These are phyloP conservation scores for Candida arabinofermentans DNA, from an alignment of 805 yeast species.

Conservation along the genomic window DNA sequence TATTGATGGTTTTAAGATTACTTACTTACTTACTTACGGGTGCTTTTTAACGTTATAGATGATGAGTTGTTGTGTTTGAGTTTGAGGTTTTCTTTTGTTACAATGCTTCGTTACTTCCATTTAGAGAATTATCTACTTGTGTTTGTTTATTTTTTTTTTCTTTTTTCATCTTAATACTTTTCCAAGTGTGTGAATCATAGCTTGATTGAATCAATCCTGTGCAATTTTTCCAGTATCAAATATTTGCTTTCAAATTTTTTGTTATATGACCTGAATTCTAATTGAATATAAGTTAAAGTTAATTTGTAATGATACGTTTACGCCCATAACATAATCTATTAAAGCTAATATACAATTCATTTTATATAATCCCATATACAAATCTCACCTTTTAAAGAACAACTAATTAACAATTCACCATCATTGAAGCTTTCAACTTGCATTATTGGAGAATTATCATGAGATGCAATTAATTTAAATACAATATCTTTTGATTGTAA, in stretches of 20 bases:
- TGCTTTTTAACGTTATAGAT: no score
- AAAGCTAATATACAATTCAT: background rate
- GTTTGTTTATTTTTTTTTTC: background rate
- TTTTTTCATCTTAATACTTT: background rate
- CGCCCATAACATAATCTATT: background rate
- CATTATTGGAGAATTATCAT: conserved; percentile 29
- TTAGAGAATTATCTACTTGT: background rate
- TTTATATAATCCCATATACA: conserved; percentile 23
- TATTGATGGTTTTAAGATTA: no score
- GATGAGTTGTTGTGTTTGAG: no score
- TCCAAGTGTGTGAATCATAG: no score
- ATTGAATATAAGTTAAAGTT: background rate
- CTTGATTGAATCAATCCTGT: no score
- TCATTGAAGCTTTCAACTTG: conserved; percentile 36
- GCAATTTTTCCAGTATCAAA: background rate
- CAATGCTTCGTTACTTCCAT: no score
- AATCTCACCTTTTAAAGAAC: conserved; percentile 30
- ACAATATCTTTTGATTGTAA: conserved; percentile 54
- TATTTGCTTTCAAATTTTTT: background rate
- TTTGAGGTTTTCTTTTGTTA: no score
- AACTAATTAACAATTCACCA: conserved; percentile 35
- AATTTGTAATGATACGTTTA: background rate
- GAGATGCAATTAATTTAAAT: conserved; percentile 17
- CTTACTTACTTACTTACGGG: no score
- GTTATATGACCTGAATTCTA: background rate